Conservation (phyloP, 495 filamentous ascomycete species). For the Achaetomiella virescens region DNA sequence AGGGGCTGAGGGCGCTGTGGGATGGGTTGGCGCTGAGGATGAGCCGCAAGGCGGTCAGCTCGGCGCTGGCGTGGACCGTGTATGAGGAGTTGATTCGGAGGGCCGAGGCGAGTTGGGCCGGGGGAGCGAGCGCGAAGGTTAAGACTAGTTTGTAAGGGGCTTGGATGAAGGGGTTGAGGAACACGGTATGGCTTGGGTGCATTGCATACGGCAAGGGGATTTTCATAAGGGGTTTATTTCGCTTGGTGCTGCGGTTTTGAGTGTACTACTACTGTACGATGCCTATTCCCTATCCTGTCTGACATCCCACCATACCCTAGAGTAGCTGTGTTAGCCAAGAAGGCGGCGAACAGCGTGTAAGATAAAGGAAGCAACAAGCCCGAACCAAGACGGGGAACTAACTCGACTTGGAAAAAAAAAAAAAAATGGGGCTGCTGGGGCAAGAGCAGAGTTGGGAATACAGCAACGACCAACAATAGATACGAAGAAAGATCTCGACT, state of each 20-base stretch:
- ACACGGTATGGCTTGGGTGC: background rate
- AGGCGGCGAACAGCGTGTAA: background rate
- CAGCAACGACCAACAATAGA: background rate
- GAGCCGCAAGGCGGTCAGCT: slow-evolving; percentile 84
- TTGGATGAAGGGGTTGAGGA: background rate
- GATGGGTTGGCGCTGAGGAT: slow-evolving; percentile 85
- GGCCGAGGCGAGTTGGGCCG: slow-evolving; percentile 58
- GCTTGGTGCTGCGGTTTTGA: background rate
- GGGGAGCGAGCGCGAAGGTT: background rate
- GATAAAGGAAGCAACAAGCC: background rate
- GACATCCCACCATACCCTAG: background rate
- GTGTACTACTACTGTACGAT: slow-evolving; percentile 4
- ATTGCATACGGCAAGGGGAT: background rate
- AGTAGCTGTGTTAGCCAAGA: background rate
- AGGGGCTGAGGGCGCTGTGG: slow-evolving; percentile 74
- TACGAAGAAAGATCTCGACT: slow-evolving; percentile 12
- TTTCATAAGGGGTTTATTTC: background rate
- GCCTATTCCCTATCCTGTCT: background rate
- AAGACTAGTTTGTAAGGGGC: slow-evolving; percentile 7
- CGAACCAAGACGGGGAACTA: background rate
- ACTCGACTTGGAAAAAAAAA: background rate
- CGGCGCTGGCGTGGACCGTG: slow-evolving; percentile 88
- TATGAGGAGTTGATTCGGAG: slow-evolving; percentile 87
- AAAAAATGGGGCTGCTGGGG: background rate
- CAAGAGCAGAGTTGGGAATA: background rate